Percentiles rank a stretch among this genome's conserved stretches.
phyloP scores from a whole-genome alignment of 176 grass and related monocot species.

The Carex scoparia region DNA sequence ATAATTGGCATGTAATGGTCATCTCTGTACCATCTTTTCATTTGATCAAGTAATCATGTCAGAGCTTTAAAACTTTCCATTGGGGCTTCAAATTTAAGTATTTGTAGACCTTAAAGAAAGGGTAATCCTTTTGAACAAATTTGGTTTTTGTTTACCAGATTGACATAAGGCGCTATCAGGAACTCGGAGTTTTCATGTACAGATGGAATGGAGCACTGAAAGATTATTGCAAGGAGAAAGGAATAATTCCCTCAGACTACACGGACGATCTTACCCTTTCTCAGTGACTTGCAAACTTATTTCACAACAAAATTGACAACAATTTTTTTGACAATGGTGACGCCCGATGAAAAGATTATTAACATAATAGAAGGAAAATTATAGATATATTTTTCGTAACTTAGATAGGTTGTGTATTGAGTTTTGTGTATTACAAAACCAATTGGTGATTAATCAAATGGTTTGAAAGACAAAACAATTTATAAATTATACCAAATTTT shows the following conservation, averaged over 20 bases:
- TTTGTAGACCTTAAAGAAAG: neutral
- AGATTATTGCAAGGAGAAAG: slow-evolving; percentile 3
- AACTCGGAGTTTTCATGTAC: neutral
- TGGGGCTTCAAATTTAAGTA: neutral
- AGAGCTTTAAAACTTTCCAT: neutral
- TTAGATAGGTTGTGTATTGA: neutral
- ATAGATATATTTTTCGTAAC: neutral
- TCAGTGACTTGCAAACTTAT: neutral
- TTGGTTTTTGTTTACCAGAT: slow-evolving; percentile 5
- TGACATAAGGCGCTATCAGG: slow-evolving; percentile 5
- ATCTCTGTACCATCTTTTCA: neutral
- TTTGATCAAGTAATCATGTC: neutral
- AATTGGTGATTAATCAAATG: neutral
- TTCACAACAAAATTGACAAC: neutral
- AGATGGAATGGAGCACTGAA: slow-evolving; percentile 17
- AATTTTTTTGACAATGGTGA: neutral
- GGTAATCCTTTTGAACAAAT: neutral
- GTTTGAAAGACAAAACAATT: neutral
- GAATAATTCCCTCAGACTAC: neutral
- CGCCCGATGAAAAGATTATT: neutral
- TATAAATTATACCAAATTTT: neutral
- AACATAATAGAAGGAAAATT: neutral
- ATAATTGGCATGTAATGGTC: neutral
- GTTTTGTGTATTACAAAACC: neutral
- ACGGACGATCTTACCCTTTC: neutral